Base-by-base conservation (phyloP, 2,329 filamentous ascomycete species). In the Ophiostoma novo-ulmi region DNA sequence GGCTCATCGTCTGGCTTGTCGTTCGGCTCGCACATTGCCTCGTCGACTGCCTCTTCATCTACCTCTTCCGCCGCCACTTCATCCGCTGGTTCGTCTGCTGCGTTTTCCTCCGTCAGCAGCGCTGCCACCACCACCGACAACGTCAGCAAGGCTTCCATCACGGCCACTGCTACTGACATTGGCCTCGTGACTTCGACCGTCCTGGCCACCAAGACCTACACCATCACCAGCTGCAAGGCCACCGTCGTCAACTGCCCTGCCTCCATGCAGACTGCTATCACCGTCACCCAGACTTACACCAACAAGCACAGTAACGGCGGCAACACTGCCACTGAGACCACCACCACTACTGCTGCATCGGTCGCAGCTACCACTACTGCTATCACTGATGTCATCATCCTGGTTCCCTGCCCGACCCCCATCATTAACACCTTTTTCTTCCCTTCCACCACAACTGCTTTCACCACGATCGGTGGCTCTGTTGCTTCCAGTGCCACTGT, bases 371-470 rank as follows among this genome's bases (percentile, higher is more conserved):
- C n/a, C 11, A 58, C 22, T 3, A 48, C 67, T 35, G 71, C 71
- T 36, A 39, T 39, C 17, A 35, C 63, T 26, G 74, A 75, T 71
- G 68, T 75, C 36, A 70, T 75, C 20, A 71, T 74, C 5, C 73
- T 76, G 20, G 71, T 71, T 26, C 72, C 75, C 2, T 76, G 75
- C 73, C 64, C 69, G 26, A 75, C 71, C 36, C 75, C 76, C 31
- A 69, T 76, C 35, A 73, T 76, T 10, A 70, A 72, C 55, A 76
- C 3, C 79, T 93, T 17, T 91, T 91, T 76, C 66, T 41, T 58
- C 36, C 55, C 36, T 22, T 35, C 35, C 31, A 35, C 61, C 26
- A 38, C 61, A 14, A 64, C 61, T 13, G 17, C 31, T 13, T 35
- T n/a, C 61, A 64, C 61, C 5, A 10, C 61, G 5, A 20, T 64